A percentile compares a stretch with the other conserved stretches of the same genome.
These are phyloP conservation scores for Vitis labrusca DNA, from an alignment of 164 flowering plant species.

Conservation along the genomic window DNA sequence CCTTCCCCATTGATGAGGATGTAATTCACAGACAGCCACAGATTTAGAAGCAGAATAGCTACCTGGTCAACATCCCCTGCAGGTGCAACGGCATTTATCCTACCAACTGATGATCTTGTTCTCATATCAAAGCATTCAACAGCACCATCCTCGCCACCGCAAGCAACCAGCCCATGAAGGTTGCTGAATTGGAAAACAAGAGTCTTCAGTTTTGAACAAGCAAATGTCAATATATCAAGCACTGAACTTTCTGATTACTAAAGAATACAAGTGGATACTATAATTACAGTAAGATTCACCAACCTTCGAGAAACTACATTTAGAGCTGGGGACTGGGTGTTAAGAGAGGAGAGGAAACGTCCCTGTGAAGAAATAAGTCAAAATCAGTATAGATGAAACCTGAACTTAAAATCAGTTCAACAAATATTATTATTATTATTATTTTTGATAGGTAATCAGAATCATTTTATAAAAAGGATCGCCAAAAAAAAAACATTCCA, in stretches of 20 bases:
- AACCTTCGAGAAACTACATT: slow-evolving; percentile 88
- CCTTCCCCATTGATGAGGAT: no score
- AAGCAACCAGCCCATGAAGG: slow-evolving; percentile 86
- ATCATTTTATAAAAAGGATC: not conserved
- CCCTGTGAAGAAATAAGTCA: slow-evolving; percentile 49
- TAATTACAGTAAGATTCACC: not conserved
- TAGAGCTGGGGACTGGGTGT: slow-evolving; percentile 76
- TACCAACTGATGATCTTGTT: slow-evolving; percentile 73
- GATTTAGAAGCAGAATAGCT: not conserved
- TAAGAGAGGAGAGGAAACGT: slow-evolving; percentile 75
- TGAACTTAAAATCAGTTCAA: not conserved
- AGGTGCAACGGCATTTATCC: slow-evolving; percentile 67
- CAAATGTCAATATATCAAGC: not conserved
- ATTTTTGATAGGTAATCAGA: no score
- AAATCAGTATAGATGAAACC: not conserved
- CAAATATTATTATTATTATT: not conserved
- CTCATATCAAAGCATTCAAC: slow-evolving; percentile 96
- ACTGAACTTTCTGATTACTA: not conserved
- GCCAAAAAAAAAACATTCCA: not conserved
- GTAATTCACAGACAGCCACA: no score
- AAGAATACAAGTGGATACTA: not conserved
- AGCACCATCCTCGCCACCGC: slow-evolving; percentile 97
- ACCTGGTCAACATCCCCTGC: slow-evolving; percentile 80
- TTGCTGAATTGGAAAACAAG: slow-evolving; percentile 43
- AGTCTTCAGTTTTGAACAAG: slow-evolving; percentile 1